phyloP scores from a whole-genome alignment of 495 filamentous ascomycete genomes.

The Patellaria atrata region DNA sequence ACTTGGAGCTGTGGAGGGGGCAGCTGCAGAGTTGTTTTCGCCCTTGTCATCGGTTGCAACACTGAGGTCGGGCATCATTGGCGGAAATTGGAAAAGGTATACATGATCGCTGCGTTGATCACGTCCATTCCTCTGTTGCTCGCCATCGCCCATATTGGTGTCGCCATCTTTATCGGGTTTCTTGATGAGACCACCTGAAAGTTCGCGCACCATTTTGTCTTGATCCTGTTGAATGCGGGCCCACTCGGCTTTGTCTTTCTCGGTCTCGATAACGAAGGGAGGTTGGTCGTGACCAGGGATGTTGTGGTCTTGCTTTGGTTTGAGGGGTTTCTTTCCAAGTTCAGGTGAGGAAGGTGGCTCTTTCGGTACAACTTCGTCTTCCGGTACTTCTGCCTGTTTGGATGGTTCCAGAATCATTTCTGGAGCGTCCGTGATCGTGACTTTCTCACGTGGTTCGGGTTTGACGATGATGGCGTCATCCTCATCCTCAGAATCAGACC shows the following conservation, averaged over 20 bases:
- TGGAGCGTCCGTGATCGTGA: conserved; percentile 5
- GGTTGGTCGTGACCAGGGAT: conserved; percentile 7
- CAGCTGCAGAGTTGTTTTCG: background rate
- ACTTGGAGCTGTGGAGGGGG: background rate
- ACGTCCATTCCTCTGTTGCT: conserved; percentile 21
- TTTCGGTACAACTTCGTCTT: conserved; percentile 5
- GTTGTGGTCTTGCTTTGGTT: conserved; percentile 9
- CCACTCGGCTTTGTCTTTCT: conserved; percentile 30
- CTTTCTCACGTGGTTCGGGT: conserved; percentile 21
- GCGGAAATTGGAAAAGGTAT: conserved; percentile 53
- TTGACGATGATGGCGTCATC: conserved; percentile 22
- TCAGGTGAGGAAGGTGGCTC: conserved; percentile 16
- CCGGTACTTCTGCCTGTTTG: background rate
- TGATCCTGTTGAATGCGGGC: conserved; percentile 25
- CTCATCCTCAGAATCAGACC: conserved; percentile 29
- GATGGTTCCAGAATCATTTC: conserved; percentile 1
- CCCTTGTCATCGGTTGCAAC: conserved; percentile 25
- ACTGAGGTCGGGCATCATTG: conserved; percentile 39
- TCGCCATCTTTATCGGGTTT: conserved; percentile 21
- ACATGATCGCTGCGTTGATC: conserved; percentile 32
- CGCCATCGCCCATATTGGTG: conserved; percentile 24
- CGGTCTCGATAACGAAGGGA: conserved; percentile 28
- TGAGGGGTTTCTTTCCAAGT: conserved; percentile 18
- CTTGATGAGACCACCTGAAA: conserved; percentile 11
- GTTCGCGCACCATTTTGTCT: conserved; percentile 15